These are phyloP conservation scores for Drechslerella stenobrocha DNA, from an alignment of 2,329 filamentous ascomycete genomes.

Conservation along the genomic window DNA sequence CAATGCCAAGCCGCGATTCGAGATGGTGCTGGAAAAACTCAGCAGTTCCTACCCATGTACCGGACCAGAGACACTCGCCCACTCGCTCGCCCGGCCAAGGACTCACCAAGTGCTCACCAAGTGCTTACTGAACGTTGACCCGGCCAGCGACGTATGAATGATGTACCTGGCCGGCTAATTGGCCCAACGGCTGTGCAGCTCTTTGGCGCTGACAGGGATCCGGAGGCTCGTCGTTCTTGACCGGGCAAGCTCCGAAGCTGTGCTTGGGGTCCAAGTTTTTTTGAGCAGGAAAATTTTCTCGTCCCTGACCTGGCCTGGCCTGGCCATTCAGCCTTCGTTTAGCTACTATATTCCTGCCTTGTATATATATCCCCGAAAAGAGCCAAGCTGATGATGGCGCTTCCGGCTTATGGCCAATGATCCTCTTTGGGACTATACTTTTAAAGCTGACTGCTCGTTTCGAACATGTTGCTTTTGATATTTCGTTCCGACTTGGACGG, in stretches of 20 bases:
- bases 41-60: too few species aligned
- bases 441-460: conserved; percentile 31
- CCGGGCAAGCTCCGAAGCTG: conserved; percentile 33
- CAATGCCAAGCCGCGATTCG: conserved; percentile 33
- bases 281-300: background rate
- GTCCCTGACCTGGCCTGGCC: conserved; percentile 8
- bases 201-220: conserved; percentile 22
- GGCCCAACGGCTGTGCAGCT: conserved; percentile 6
- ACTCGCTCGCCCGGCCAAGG: background rate
- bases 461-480: conserved; percentile 47
- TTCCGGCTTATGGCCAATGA: conserved; percentile 2
- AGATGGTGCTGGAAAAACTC: conserved; percentile 28
- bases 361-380: conserved; percentile 39
- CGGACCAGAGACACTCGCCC: too few species aligned
- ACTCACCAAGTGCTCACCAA: background rate
- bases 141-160: too few species aligned
- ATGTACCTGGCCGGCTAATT: conserved; percentile 27
- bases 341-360: background rate
- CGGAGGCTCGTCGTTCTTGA: conserved; percentile 18
- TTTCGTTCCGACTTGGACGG: conserved; percentile 45
- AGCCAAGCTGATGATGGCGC: conserved; percentile 14
- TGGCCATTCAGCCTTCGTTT: conserved; percentile 17
- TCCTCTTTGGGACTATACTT: conserved; percentile 29
- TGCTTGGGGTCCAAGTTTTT: conserved; percentile 9
- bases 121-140: background rate